These are phyloP conservation scores for Lasiodiplodia sp. DNA, from an alignment of 2,329 filamentous ascomycete species.

Conservation along the genomic window DNA sequence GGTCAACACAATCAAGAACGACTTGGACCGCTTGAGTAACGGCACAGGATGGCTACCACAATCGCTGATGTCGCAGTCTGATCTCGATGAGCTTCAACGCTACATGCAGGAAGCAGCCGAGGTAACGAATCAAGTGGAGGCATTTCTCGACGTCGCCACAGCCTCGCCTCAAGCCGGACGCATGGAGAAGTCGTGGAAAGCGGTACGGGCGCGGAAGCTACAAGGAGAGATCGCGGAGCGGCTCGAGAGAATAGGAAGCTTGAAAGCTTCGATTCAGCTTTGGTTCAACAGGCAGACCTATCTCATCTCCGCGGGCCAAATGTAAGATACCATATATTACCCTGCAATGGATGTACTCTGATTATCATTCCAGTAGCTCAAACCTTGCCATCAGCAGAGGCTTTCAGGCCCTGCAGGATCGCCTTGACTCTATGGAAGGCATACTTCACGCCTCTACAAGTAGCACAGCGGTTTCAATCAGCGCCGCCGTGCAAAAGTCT, in stretches of 20 bases:
- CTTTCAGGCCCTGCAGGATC: not conserved
- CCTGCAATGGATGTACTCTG: not conserved
- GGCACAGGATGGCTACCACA: not conserved
- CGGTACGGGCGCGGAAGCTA: not conserved
- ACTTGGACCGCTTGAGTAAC: conserved; percentile 1
- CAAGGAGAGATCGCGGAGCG: not conserved
- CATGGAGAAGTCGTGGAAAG: not conserved
- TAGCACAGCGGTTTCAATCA: not conserved
- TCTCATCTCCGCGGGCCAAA: not conserved
- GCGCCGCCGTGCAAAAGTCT: not conserved
- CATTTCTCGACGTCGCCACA: not conserved
- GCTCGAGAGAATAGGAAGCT: not conserved
- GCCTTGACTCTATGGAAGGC: not conserved
- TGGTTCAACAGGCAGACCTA: not conserved
- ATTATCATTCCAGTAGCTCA: not conserved
- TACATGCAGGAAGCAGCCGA: not conserved
- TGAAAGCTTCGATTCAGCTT: not conserved
- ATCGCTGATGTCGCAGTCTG: not conserved
- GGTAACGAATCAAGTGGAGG: not conserved
- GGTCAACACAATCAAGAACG: not conserved
- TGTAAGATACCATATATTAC: not conserved
- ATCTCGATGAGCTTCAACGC: not conserved
- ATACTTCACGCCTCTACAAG: not conserved
- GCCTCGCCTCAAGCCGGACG: not conserved
- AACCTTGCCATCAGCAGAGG: not conserved